Percentiles rank a stretch among this genome's conserved stretches.
phyloP scores from a whole-genome alignment of 345 rosid genomes.

The Ceriops tagal region DNA sequence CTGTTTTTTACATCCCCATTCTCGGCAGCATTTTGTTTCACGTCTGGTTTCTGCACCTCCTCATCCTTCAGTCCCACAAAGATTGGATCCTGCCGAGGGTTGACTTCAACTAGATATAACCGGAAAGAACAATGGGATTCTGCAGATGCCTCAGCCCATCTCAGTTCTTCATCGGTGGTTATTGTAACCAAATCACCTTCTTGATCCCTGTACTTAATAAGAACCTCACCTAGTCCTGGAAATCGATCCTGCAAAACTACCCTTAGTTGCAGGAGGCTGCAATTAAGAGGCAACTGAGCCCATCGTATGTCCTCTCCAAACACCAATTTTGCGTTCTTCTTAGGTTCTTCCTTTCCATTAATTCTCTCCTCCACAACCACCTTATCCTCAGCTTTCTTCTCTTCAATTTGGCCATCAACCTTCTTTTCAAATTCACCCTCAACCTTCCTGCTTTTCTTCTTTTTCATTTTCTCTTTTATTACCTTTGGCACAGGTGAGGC shows the following conservation, averaged over 20 bases:
- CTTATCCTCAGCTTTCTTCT: slow-evolving; percentile 49
- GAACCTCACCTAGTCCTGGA: slow-evolving; percentile 61
- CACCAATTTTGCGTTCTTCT: slow-evolving; percentile 62
- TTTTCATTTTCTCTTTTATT: slow-evolving; percentile 41
- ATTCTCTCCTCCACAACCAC: slow-evolving; percentile 55
- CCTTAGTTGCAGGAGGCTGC: slow-evolving; percentile 66
- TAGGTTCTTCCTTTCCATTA: slow-evolving; percentile 34
- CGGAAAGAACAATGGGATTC: slow-evolving; percentile 49
- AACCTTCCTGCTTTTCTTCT: slow-evolving; percentile 34
- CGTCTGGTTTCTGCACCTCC: slow-evolving; percentile 16
- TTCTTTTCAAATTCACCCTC: slow-evolving; percentile 34
- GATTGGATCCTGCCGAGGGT: slow-evolving; percentile 55
- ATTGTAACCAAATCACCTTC: slow-evolving; percentile 93
- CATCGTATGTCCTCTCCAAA: slow-evolving; percentile 74
- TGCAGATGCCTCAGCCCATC: slow-evolving; percentile 61
- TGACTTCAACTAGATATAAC: slow-evolving; percentile 62
- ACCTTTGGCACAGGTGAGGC: slow-evolving; percentile 29
- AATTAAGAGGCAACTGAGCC: slow-evolving; percentile 63
- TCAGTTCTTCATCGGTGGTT: slow-evolving; percentile 76
- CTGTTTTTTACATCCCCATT: slow-evolving; percentile 34
- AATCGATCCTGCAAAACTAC: slow-evolving; percentile 67
- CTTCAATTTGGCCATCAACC: slow-evolving; percentile 11
- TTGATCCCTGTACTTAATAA: slow-evolving; percentile 72
- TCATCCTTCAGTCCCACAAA: slow-evolving; percentile 37
- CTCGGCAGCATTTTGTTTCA: slow-evolving; percentile 12